Base-by-base conservation (phyloP, 306 rosid genomes). In the Neltuma alba region DNA sequence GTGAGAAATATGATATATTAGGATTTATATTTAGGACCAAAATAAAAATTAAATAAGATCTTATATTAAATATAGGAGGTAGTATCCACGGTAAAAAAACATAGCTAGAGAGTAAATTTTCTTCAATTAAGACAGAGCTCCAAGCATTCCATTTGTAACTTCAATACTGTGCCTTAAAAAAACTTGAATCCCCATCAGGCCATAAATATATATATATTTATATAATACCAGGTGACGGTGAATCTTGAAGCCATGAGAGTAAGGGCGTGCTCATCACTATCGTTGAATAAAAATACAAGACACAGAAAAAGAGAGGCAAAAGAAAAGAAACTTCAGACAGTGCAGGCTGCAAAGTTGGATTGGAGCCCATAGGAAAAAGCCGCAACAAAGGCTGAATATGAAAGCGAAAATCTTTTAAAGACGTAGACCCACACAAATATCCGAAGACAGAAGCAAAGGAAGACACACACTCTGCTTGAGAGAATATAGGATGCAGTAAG, bases 401-500 rank as follows among this genome's bases (percentile, higher is more conserved):
- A 36, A 65, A 65, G 45, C 2, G 16, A 4, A 20, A 9, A 20
- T 33, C 69, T 34, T 18, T 11, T 36, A 0, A 4, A 54, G 72
- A 37, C 48, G 42, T 18, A 5, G 4, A 10, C 23, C 11, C 1
- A 4, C 52, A 23, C 36, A 68, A 66, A 66, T 41, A 30, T 23
- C 52, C 41, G 21, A 41, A 68, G 36, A n/a, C n/a, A n/a, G n/a
- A 0, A 58, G 41, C 13, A 23, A 68, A 9, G 11, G 21, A 40
- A 21, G 11, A n/a, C 18, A 40, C 21, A 2, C 2, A 21, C 25
- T 6, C 10, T 47, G 61, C 16, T 4, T 6, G 75, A 47, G 42
- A 30, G 41, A 30, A 71, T 71, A 5, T 48, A 72, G 44, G 77
- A 73, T 34, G 48, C 40, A 21, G 3, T 54, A 73, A 69, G 65